Conservation (phyloP, 352 stramenopile genomes). For the Peronospora destructor region DNA sequence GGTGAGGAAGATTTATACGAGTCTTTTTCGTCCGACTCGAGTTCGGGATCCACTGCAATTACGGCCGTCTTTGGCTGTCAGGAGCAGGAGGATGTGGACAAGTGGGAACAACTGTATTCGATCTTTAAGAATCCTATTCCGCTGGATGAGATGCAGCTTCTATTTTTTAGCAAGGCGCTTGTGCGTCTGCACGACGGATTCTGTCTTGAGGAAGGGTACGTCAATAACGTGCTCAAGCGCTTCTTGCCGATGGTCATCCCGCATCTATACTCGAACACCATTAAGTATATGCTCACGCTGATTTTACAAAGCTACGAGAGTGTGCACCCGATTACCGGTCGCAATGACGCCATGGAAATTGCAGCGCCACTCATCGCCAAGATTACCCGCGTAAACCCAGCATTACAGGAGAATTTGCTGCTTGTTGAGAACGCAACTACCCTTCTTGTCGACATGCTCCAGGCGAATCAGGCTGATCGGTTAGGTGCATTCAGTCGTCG, state of each 20-base stretch:
- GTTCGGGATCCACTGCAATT: constrained; percentile 52
- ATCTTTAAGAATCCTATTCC: constrained; percentile 72
- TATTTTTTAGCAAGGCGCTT: constrained; percentile 85
- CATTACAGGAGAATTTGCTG: constrained; percentile 34
- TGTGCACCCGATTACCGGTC: constrained; percentile 80
- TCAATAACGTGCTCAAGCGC: constrained; percentile 69
- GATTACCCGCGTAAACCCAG: constrained; percentile 39
- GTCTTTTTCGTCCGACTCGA: constrained; percentile 81
- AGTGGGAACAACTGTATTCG: constrained; percentile 78
- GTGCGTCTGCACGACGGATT: constrained; percentile 83
- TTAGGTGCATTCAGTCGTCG: constrained; percentile 75
- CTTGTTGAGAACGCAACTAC: constrained; percentile 74
- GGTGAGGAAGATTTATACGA: constrained; percentile 85
- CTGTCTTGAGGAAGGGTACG: constrained; percentile 82
- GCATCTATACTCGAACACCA: constrained; percentile 83
- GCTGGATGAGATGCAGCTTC: constrained; percentile 80
- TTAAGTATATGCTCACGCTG: constrained; percentile 87
- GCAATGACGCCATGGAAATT: constrained; percentile 85
- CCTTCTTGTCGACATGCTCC: constrained; percentile 80
- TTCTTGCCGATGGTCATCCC: constrained; percentile 74
- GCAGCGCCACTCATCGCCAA: constrained; percentile 50
- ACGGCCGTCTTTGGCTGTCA: constrained; percentile 78
- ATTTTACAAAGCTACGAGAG: constrained; percentile 86
- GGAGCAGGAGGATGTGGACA: constrained; percentile 58
- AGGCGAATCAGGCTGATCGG: constrained; percentile 80